phyloP scores from a whole-genome alignment of 2,329 filamentous ascomycete species.

The Gliomastix tumulicola region DNA sequence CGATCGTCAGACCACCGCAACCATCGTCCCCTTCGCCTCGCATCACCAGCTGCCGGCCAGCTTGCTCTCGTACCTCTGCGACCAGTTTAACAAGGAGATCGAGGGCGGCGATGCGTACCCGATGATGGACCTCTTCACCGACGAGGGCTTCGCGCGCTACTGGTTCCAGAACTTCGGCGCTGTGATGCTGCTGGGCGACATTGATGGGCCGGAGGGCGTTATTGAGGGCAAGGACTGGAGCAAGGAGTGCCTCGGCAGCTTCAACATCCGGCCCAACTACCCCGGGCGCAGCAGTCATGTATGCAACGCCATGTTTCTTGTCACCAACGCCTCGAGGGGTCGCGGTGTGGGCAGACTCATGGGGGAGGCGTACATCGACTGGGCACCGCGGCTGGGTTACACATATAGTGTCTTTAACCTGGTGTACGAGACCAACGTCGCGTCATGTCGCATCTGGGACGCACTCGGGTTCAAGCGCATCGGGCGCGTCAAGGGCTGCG shows the following conservation, averaged over 20 bases:
- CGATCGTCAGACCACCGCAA: constrained; percentile 77
- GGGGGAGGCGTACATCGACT: constrained; percentile 71
- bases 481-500: constrained; percentile 69
- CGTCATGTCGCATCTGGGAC: constrained; percentile 87
- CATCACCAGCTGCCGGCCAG: constrained; percentile 67
- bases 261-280: constrained; percentile 93
- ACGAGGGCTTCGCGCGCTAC: constrained; percentile 71
- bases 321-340: constrained; percentile 66
- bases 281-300: constrained; percentile 85
- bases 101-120: constrained; percentile 89
- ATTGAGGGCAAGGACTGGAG: constrained; percentile 65
- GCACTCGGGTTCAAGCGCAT: constrained; percentile 88
- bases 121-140: constrained; percentile 69
- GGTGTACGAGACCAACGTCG: constrained; percentile 89
- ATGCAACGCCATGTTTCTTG: constrained; percentile 77
- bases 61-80: constrained; percentile 69
- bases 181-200: constrained; percentile 77
- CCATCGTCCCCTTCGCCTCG: constrained; percentile 76
- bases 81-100: constrained; percentile 84
- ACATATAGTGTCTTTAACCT: constrained; percentile 92
- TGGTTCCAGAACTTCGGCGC: constrained; percentile 91
- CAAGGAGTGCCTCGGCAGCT: constrained; percentile 77
- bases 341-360: constrained; percentile 69
- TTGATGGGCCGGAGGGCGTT: constrained; percentile 54
- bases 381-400: constrained; percentile 76